Evolutionary conservation across 768 basidiomycete species (phyloP).

Genomic region (Rhodotorula taiwanensis): DNA sequence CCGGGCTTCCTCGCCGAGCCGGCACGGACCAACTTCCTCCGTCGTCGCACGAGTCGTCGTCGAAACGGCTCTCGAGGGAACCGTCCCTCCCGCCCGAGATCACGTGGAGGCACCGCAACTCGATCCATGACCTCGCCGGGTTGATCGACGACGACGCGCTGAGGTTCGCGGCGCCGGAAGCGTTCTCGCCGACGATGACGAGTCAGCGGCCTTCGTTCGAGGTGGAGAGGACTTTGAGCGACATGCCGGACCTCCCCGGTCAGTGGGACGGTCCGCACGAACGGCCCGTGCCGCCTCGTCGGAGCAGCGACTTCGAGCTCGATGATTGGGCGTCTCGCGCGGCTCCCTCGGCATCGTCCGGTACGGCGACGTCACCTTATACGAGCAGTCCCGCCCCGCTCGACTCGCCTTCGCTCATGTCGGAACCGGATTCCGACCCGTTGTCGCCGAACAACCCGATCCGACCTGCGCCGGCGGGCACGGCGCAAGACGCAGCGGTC

Average conservation of each 20-base stretch:
- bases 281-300: neutral
- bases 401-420: neutral
- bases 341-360: neutral
- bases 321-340: neutral
- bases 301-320: neutral
- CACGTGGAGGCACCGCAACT: constrained; percentile 9
- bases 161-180: neutral
- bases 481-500: neutral
- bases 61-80: neutral
- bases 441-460: constrained; percentile 41
- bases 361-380: neutral
- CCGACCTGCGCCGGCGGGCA: constrained; percentile 1
- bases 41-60: neutral
- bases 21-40: neutral
- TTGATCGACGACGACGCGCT: constrained; percentile 14
- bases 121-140: constrained; percentile 8
- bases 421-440: constrained; percentile 29
- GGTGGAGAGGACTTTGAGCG: neutral
- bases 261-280: constrained; percentile 14
- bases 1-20: neutral
- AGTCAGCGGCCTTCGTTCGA: neutral
- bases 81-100: neutral
- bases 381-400: neutral
- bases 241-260: constrained; percentile 17
- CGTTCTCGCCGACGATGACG: too few species aligned